phyloP scores from a whole-genome alignment of 179 eudicot genomes.

The Gypsophila paniculata region DNA sequence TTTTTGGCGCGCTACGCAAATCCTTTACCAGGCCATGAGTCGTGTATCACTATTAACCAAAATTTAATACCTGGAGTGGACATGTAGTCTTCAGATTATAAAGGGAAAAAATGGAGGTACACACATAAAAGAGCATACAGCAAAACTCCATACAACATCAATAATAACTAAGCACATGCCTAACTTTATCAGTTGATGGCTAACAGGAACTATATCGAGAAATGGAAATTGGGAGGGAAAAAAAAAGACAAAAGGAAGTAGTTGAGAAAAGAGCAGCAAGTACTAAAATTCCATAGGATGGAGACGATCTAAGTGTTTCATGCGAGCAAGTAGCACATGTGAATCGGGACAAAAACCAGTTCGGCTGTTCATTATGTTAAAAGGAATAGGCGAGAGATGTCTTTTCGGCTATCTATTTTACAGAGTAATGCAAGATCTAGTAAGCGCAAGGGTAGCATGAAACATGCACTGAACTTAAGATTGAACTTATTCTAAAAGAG shows the following conservation, averaged over 20 bases:
- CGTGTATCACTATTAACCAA: background rate
- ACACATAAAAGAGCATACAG: background rate
- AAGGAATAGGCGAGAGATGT: background rate
- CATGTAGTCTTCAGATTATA: background rate
- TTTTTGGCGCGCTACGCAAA: background rate
- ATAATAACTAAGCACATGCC: background rate
- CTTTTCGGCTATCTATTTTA: background rate
- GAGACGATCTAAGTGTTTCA: background rate
- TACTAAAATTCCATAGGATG: background rate
- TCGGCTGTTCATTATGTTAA: background rate
- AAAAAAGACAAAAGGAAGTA: background rate
- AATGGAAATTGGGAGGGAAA: background rate
- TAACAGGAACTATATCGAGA: background rate
- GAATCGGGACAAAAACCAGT: background rate
- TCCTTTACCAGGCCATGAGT: background rate
- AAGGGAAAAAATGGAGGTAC: background rate
- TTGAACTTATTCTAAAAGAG: background rate
- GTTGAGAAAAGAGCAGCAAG: background rate
- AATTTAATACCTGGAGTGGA: background rate
- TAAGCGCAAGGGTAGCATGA: background rate
- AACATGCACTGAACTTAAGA: background rate
- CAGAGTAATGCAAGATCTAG: no score
- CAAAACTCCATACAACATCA: background rate
- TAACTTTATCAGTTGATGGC: no score
- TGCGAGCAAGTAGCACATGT: background rate